Percentiles rank a stretch among this genome's conserved stretches.
phyloP scores from a whole-genome alignment of 441 rosid species.

The Populus trichocarpa region DNA sequence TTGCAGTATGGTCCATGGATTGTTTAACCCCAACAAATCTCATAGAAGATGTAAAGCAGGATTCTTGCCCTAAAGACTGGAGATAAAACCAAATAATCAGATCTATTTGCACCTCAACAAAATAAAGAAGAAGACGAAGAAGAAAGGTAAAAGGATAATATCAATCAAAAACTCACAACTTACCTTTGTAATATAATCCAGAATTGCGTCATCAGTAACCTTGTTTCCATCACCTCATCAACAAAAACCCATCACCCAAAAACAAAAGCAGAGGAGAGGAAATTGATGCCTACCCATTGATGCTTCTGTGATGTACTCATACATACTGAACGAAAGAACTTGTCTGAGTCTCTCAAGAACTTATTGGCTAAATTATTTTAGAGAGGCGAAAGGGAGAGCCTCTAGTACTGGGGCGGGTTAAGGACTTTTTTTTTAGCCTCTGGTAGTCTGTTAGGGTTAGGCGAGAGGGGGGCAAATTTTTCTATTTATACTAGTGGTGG shows the following conservation, averaged over 20 bases:
- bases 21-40: no score
- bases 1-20: no score
- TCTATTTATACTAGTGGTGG: no score
- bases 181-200: constrained; percentile 77
- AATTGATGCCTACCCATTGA: not conserved
- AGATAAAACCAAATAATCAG: constrained; percentile 16
- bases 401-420: no score
- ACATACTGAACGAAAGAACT: not conserved
- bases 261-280: not conserved
- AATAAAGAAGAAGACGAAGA: constrained; percentile 3
- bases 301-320: not conserved
- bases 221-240: constrained; percentile 46
- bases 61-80: constrained; percentile 80
- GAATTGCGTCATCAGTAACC: constrained; percentile 61
- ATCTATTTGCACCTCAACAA: constrained; percentile 2
- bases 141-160: not conserved
- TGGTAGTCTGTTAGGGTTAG: no score
- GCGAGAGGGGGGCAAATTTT: no score
- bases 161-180: constrained; percentile 16
- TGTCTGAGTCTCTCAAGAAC: not conserved
- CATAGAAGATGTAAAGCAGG: no score
- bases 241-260: not conserved
- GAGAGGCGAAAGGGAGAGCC: no score
- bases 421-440: no score
- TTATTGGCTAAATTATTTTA: no score